These are phyloP conservation scores for Xylariaceae sp. DNA, from an alignment of 2,329 filamentous ascomycete species.

Conservation along the genomic window DNA sequence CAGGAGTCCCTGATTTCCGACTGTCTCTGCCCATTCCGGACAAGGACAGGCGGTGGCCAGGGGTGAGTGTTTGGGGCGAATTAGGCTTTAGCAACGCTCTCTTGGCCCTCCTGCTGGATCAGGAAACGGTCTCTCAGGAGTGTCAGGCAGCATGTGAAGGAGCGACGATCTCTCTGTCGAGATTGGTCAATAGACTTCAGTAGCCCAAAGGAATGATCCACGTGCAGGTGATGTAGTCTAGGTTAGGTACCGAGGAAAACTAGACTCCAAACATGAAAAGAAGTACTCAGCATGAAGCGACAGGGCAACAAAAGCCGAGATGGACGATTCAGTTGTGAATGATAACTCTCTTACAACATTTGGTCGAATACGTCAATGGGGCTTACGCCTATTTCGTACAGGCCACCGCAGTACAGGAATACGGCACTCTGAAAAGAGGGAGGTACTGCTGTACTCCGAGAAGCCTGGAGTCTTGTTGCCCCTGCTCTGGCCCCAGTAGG, in stretches of 20 bases:
- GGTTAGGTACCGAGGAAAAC: conserved; percentile 19
- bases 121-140: conserved; percentile 22
- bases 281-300: no score
- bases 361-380: no score
- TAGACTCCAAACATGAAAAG: no score
- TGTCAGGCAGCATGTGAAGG: conserved; percentile 25
- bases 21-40: conserved; percentile 7
- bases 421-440: no score
- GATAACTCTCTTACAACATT: no score
- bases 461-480: no score
- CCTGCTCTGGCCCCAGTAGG: no score
- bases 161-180: conserved; percentile 17
- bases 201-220: conserved; percentile 17
- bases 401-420: no score
- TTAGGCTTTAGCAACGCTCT: conserved; percentile 3
- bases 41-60: conserved; percentile 12
- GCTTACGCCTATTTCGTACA: no score
- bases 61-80: conserved; percentile 10
- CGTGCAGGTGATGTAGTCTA: conserved; percentile 27
- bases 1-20: conserved; percentile 6
- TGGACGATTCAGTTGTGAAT: no score
- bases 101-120: conserved; percentile 28
- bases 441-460: no score
- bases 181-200: conserved; percentile 20
- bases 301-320: no score